These are phyloP conservation scores for Casuarina cunninghamiana DNA, from an alignment of 306 rosid species.

Conservation along the genomic window DNA sequence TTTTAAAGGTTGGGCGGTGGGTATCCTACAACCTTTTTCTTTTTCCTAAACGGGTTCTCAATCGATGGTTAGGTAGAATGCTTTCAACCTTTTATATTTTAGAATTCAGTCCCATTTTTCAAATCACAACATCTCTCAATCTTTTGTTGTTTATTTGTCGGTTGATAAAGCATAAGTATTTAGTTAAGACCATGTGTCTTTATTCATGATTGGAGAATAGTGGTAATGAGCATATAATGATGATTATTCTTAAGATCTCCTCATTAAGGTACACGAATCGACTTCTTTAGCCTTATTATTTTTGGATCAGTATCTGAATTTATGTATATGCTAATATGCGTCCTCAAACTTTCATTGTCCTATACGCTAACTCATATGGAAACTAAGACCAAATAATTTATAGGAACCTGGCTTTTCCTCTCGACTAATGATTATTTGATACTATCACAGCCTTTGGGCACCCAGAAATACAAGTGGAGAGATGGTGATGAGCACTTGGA, in stretches of 20 bases:
- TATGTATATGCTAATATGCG: neutral
- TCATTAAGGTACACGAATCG: slow-evolving; percentile 1
- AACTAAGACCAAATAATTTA: neutral
- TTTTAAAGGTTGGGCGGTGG: neutral
- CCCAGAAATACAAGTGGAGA: slow-evolving; percentile 7
- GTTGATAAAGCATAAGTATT: neutral
- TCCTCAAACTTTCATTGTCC: neutral
- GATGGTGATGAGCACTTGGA: neutral
- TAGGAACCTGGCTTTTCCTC: neutral
- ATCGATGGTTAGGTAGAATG: slow-evolving; percentile 1
- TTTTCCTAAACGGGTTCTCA: neutral
- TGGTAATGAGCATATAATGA: slow-evolving; percentile 6
- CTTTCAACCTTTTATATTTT: slow-evolving; percentile 4
- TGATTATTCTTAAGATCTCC: neutral
- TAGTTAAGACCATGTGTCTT: slow-evolving; percentile 10
- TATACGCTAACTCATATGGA: neutral
- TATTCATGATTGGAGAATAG: neutral
- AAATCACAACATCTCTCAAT: neutral
- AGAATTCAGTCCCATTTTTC: neutral
- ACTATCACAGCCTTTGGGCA: neutral
- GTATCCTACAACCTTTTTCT: neutral
- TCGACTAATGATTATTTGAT: neutral
- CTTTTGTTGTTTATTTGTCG: neutral
- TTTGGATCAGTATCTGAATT: neutral
- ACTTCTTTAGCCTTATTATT: neutral